phyloP scores from a whole-genome alignment of 257 asterid species.

The Nicotiana paniculata region DNA sequence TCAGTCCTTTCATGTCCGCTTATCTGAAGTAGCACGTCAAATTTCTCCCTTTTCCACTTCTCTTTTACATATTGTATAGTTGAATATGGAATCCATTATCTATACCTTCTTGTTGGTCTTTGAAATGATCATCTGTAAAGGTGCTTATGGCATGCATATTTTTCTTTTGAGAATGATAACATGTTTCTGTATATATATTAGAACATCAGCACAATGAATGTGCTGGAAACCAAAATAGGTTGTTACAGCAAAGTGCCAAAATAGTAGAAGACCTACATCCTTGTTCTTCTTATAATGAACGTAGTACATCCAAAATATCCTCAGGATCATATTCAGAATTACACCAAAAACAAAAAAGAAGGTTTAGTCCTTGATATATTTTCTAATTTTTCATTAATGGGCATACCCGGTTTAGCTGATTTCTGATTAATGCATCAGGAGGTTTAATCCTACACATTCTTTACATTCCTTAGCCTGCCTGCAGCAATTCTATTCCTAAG shows the following conservation, averaged over 20 bases:
- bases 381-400: neutral
- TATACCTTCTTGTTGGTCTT: neutral
- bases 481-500: neutral
- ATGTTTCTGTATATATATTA: no score
- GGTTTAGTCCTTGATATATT: neutral
- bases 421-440: neutral
- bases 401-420: neutral
- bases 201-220: no score
- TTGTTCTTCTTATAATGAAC: no score
- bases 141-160: neutral
- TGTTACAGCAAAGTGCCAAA: no score
- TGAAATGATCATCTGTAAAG: neutral
- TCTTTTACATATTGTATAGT: neutral
- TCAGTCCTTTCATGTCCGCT: neutral
- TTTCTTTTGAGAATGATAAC: no score
- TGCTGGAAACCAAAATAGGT: no score
- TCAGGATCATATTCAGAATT: no score
- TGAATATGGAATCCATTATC: neutral
- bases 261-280: no score
- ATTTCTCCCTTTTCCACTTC: neutral
- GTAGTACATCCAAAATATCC: no score
- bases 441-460: neutral
- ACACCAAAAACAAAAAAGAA: no score
- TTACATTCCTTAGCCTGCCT: neutral
- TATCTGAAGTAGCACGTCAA: neutral